These are phyloP conservation scores for Malus orientalis DNA, from an alignment of 306 rosid species.

Conservation along the genomic window DNA sequence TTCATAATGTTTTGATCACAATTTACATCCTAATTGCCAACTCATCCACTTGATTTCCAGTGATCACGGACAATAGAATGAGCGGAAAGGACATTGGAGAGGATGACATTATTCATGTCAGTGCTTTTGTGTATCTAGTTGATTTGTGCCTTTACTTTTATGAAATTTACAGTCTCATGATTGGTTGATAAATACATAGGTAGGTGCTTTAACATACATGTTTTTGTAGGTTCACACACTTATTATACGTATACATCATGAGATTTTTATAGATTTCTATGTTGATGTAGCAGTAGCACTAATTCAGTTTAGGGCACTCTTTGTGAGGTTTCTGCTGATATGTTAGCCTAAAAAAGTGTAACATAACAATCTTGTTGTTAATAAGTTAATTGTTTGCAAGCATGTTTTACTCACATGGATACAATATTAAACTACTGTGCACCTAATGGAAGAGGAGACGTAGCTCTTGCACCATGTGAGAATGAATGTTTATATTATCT, in stretches of 20 bases:
- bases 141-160: neutral
- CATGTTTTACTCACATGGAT: neutral
- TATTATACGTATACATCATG: neutral
- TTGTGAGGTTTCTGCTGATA: neutral
- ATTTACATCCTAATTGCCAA: slow-evolving; percentile 31
- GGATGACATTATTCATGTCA: slow-evolving; percentile 69
- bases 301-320: neutral
- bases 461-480: neutral
- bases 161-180: neutral
- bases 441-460: neutral
- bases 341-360: neutral
- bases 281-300: neutral
- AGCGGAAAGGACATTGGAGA: slow-evolving; percentile 69
- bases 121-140: slow-evolving; percentile 23
- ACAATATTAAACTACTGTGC: neutral
- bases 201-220: neutral
- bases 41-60: slow-evolving; percentile 78
- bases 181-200: neutral
- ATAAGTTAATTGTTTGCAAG: neutral
- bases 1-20: slow-evolving; percentile 30
- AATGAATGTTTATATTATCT: neutral
- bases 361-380: neutral
- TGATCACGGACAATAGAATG: slow-evolving; percentile 66
- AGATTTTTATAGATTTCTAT: neutral
- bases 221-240: neutral